These are phyloP conservation scores for Hypoxylon sp. DNA, from an alignment of 2,329 filamentous ascomycete species.

Conservation along the genomic window DNA sequence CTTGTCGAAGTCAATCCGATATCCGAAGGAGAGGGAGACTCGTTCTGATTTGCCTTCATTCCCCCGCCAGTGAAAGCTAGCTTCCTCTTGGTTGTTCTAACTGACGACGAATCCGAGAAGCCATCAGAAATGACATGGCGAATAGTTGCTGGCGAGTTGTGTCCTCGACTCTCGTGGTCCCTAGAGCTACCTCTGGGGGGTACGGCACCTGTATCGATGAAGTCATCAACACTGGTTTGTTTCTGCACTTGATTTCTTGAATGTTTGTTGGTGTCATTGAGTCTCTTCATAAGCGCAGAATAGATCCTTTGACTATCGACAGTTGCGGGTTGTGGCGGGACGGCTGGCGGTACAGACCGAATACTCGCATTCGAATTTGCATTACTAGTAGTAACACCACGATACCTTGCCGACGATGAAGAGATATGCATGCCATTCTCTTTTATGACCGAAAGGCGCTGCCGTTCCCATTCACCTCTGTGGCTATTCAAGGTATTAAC, in stretches of 20 bases:
- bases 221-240: slow-evolving; percentile 41
- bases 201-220: slow-evolving; percentile 36
- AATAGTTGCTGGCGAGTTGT: slow-evolving; percentile 45
- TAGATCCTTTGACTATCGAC: slow-evolving; percentile 73
- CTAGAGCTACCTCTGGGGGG: slow-evolving; percentile 47
- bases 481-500: slow-evolving; percentile 62
- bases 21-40: slow-evolving; percentile 5
- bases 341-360: slow-evolving; percentile 29
- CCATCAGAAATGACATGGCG: slow-evolving; percentile 48
- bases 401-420: slow-evolving; percentile 57
- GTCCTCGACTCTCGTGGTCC: slow-evolving; percentile 8
- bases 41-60: neutral
- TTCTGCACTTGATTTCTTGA: slow-evolving; percentile 41
- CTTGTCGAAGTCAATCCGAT: neutral
- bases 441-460: slow-evolving; percentile 75
- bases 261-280: slow-evolving; percentile 60
- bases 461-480: slow-evolving; percentile 63
- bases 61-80: neutral
- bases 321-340: slow-evolving; percentile 48
- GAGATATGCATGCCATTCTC: slow-evolving; percentile 66
- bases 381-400: slow-evolving; percentile 48
- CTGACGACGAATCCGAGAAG: slow-evolving; percentile 41
- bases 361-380: slow-evolving; percentile 37
- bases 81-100: slow-evolving; percentile 21
- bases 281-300: slow-evolving; percentile 73